Evolutionary conservation across 1,139 yeast species (phyloP), one percentile per base, ranked within the genome.

Genomic region (Kluyveromyces sp.): DNA sequence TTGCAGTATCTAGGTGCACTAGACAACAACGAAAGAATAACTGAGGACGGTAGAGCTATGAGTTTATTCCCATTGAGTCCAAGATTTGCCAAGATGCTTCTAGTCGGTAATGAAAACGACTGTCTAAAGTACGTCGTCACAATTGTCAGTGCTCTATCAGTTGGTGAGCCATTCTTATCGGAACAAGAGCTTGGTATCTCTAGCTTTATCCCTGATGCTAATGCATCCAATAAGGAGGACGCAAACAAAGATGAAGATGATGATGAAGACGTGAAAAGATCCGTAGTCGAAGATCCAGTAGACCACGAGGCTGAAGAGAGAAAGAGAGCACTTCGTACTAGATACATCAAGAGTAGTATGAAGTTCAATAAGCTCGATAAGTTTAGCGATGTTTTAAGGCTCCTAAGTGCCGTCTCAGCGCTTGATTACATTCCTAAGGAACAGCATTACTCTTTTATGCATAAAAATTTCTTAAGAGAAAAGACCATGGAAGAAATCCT

Each of bases 61-160:
- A 78, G 95, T 48, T 67, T 81, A 49, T 92, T 92, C 72, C 99
- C 99, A 36, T 72, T 94, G 57, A 83, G 95, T 60, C 98, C 99
- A 3, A 72, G 98, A 45, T 94, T 84, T 65, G 82, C 98, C 4
- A 90, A 90, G 61, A 88, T 94, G 74, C 72, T 94, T 50, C 75
- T 90, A 38, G 78, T 90, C 37, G 96, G 96, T 7, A 87, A 89
- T 62, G 97, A 92, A 63, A 79, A 78, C 47, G 83, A 78, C 3
- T 90, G 97, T 65, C 70, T 92, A 49, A 89, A 95, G 0, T 92
- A 87, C 59, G 73, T 92, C 29, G 80, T 92, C 47, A 94, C 97
- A 0, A 75, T 94, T 48, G 97, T 94, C 1, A 85, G 97, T 25
- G 96, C 92, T 0, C 68, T 94, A 38, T 83, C 97, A 0, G 97